Base-by-base conservation (phyloP, 371 early-diverging fungal species). In the Choanephora cucurbitarum region DNA sequence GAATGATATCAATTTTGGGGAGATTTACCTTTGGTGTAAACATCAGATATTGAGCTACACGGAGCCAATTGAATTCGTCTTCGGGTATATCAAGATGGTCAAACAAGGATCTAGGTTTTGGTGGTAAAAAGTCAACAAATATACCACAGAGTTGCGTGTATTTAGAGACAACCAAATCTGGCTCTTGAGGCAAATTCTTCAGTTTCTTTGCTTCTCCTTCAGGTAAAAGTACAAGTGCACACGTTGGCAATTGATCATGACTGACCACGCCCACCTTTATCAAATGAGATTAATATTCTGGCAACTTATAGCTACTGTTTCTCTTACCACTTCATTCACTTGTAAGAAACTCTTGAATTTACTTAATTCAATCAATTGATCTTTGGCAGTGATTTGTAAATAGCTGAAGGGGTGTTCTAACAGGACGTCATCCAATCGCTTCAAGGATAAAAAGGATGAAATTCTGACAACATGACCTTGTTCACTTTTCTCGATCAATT, bases 311-410 rank as follows among this genome's bases (percentile, higher is more conserved):
- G 3, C 2, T 11, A 7, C 10, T 11, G 37, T 48, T 1, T 24
- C 8, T 8, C 3, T 41, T 47, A 58, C 57, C 24, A 57, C 42
- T 50, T 53, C 57, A 44, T 60, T 60, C 15, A 51, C 53, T 45
- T 52, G 49, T 53, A 60, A 57, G 18, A 54, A 60, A 6, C 54
- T 50, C 33, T 39, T 57, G 22, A 66, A 24, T 50, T 66, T 66
- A 7, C 61, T 37, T 5, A 52, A n/a, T 13, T 56, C 49, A 15
- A 66, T 28, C 7, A 45, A 14, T 21, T 34, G 28, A 19, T 37
- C 31, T 11, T 11, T 11, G 0, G 33, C 40, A 0, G n/a, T 19
- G 18, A 60, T 44, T 11, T 21, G 15, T 24, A 66, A 28, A 2
- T 50, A 50, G n/a, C 54, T 53, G 3, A 34, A 6, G 11, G 44